Evolutionary conservation across 106 monocot species (phyloP), one percentile per base, ranked within the genome.

Genomic region (Hemerocallis citrina): DNA sequence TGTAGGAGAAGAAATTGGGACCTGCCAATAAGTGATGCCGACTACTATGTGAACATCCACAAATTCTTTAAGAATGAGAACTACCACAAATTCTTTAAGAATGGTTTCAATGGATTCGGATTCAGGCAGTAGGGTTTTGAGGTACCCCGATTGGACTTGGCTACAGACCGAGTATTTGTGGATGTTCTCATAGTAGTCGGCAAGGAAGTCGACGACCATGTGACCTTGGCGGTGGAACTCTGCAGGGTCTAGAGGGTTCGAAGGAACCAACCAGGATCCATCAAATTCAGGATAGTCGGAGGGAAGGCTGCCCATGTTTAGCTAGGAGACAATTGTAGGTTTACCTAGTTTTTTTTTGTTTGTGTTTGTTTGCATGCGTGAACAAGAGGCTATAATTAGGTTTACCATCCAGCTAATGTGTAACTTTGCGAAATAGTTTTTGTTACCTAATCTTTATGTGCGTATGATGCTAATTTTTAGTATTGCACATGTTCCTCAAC

Each of bases 161-260:
- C 62, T 63, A 5, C 62, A 46, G 4, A 63, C 44, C 7, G 62
- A 46, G 8, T 46, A 47, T 4, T 63, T 47, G 5, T 27, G n/a
- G 9, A 63, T 19, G 46, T 33, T 33, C 5, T 46, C 46, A 46
- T 63, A 63, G 46, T 63, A 63, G 41, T 63, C 62, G 32, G 62
- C 62, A n/a, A 63, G 41, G 46, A 46, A 63, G 62, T 63, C 62
- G 46, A 63, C 46, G 2, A 63, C n/a, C 23, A n/a, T 63, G 62
- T 63, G 62, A 3, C 12, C 62, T 20, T 45, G 31, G 9, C 31
- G 32, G n/a, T 46, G 62, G 30, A 63, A 63, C 23, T 63, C 62
- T 3, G 68, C 45, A 2, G 52, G 68, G 52, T 79, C 64, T 20
- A 79, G 67, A 20, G 74, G 58, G n/a, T n/a, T n/a, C n/a, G n/a